Evolutionary conservation across 1,284 basidiomycete species (phyloP).

Genomic region (Sanghuangporus baumii): DNA sequence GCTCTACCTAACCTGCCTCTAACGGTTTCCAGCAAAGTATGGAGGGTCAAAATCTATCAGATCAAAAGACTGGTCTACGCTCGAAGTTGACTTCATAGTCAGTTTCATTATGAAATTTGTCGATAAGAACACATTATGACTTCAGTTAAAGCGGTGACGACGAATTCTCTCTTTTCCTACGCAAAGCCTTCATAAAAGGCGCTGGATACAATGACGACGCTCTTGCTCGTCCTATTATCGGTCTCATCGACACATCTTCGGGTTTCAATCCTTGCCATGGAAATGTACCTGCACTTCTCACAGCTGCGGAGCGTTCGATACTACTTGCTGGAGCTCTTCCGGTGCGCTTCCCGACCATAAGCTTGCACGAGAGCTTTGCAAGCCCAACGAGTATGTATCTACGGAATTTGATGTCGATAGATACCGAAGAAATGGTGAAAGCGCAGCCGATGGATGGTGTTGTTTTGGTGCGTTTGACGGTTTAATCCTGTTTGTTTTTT

Average conservation of each 20-base stretch:
- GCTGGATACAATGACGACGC: slow-evolving; percentile 31
- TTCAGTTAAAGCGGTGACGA: slow-evolving; percentile 24
- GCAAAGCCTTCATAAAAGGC: slow-evolving; percentile 34
- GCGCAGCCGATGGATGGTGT: slow-evolving; percentile 32
- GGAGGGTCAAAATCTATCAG: background rate
- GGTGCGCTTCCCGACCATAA: slow-evolving; percentile 30
- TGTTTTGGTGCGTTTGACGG: slow-evolving; percentile 9
- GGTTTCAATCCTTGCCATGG: slow-evolving; percentile 32
- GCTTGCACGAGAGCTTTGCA: slow-evolving; percentile 30
- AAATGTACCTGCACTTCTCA: slow-evolving; percentile 27
- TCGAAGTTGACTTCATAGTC: slow-evolving; percentile 10
- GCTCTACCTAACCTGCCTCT: background rate
- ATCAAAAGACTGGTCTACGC: background rate
- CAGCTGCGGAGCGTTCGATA: slow-evolving; percentile 29
- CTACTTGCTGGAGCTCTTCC: slow-evolving; percentile 29
- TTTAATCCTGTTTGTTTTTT: background rate
- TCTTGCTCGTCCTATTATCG: slow-evolving; percentile 29
- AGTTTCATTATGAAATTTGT: background rate
- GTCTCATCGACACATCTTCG: slow-evolving; percentile 29
- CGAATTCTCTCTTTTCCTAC: slow-evolving; percentile 31
- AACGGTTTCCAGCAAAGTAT: background rate
- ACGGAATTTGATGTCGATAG: slow-evolving; percentile 31
- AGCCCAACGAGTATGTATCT: slow-evolving; percentile 31
- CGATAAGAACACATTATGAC: background rate
- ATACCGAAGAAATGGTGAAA: slow-evolving; percentile 32